Evolutionary conservation across 2,329 filamentous ascomycete genomes (phyloP).

Genomic region (Colletotrichum higginsianum): DNA sequence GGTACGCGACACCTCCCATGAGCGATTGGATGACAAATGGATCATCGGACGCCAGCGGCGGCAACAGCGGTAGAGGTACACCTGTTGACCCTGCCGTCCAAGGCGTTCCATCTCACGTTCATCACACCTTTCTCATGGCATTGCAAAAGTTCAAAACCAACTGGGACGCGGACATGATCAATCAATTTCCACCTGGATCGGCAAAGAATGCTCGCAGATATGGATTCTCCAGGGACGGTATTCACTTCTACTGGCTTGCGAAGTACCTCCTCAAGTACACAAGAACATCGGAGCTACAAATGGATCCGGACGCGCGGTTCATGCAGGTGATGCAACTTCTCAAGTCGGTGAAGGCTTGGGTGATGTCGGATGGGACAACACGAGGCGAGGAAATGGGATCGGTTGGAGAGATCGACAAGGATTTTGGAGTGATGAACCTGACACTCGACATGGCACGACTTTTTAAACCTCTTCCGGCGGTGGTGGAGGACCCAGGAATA

Average conservation of each 20-base stretch:
- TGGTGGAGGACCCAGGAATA: slow-evolving; percentile 60
- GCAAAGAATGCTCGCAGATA: slow-evolving; percentile 69
- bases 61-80: slow-evolving; percentile 61
- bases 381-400: slow-evolving; percentile 79
- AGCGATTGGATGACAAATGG: slow-evolving; percentile 69
- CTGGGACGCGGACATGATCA: slow-evolving; percentile 79
- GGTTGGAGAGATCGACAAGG: slow-evolving; percentile 77
- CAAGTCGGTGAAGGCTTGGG: slow-evolving; percentile 73
- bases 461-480: slow-evolving; percentile 72
- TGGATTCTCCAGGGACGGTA: slow-evolving; percentile 79
- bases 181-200: slow-evolving; percentile 72
- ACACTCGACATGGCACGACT: slow-evolving; percentile 81
- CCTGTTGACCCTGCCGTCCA: slow-evolving; percentile 57
- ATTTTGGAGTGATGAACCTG: slow-evolving; percentile 74
- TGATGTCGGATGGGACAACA: slow-evolving; percentile 73
- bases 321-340: slow-evolving; percentile 72
- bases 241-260: slow-evolving; percentile 82
- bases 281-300: slow-evolving; percentile 65
- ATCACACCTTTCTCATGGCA: slow-evolving; percentile 67
- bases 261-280: slow-evolving; percentile 75
- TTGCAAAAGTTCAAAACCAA: slow-evolving; percentile 80
- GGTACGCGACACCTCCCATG: slow-evolving; percentile 70
- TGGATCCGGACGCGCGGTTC: slow-evolving; percentile 72
- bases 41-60: slow-evolving; percentile 54
- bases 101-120: slow-evolving; percentile 60